Conservation (phyloP, 2,329 filamentous ascomycete genomes). For the Beauveria rudraprayagi region DNA sequence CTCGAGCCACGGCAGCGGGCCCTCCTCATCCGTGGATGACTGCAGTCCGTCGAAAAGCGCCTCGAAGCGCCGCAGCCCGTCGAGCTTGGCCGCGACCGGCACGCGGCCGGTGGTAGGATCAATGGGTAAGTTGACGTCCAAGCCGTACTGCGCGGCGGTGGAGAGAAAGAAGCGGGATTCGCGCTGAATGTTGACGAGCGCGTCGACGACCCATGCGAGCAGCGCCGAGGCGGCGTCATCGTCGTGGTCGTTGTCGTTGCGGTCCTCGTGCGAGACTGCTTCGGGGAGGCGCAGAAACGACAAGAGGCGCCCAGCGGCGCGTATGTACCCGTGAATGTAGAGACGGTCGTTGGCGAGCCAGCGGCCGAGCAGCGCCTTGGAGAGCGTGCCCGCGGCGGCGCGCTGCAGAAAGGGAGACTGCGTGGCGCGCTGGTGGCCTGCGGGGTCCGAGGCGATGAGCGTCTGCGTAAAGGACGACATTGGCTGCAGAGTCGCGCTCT, state of each 20-base stretch:
- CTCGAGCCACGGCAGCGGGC: slow-evolving; percentile 49
- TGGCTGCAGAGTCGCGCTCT: not conserved
- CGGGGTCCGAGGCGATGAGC: slow-evolving; percentile 26
- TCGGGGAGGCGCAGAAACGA: slow-evolving; percentile 50
- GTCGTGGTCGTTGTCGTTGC: slow-evolving; percentile 4
- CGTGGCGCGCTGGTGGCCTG: slow-evolving; percentile 49
- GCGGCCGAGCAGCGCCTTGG: slow-evolving; percentile 46
- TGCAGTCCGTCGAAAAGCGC: slow-evolving; percentile 47
- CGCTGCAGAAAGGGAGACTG: slow-evolving; percentile 58
- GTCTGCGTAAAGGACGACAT: slow-evolving; percentile 42
- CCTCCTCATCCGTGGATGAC: slow-evolving; percentile 25
- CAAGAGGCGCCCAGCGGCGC: slow-evolving; percentile 57
- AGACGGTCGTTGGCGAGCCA: slow-evolving; percentile 68
- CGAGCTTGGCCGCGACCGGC: slow-evolving; percentile 25
- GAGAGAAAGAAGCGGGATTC: slow-evolving; percentile 62
- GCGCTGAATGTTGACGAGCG: slow-evolving; percentile 56
- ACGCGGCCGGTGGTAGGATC: slow-evolving; percentile 17
- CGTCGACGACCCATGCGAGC: slow-evolving; percentile 54
- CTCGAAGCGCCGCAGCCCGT: slow-evolving; percentile 31
- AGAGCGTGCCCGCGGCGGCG: slow-evolving; percentile 54
- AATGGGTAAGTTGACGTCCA: slow-evolving; percentile 37
- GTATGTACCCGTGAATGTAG: slow-evolving; percentile 62
- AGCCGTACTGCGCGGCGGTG: slow-evolving; percentile 51
- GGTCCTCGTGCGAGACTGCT: slow-evolving; percentile 16
- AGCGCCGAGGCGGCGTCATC: slow-evolving; percentile 43